These are phyloP conservation scores for Cenchrus fungigraminus DNA, from an alignment of 176 grass and related monocot species.

Conservation along the genomic window DNA sequence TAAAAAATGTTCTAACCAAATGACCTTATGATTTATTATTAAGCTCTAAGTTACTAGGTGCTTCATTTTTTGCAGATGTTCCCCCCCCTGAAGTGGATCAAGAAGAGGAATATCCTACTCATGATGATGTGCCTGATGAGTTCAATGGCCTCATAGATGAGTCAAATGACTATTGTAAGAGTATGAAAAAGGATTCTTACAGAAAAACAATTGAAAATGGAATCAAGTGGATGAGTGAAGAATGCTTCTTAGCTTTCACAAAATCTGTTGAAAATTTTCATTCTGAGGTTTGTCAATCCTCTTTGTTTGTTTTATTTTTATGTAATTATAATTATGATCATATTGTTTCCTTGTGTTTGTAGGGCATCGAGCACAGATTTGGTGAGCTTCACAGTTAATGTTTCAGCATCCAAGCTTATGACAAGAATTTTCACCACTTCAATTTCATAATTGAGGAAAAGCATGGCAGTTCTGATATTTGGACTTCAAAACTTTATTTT, in stretches of 20 bases:
- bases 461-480: constrained; percentile 7
- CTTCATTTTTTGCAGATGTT: not conserved
- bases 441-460: constrained; percentile 19
- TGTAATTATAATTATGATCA: not conserved
- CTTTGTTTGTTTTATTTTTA: not conserved
- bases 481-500: constrained; percentile 15
- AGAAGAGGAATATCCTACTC: not conserved
- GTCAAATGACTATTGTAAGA: not conserved
- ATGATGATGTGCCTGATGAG: not conserved
- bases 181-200: not conserved
- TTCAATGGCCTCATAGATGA: not conserved
- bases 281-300: not conserved
- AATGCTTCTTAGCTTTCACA: constrained; percentile 2
- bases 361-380: not conserved
- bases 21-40: not conserved
- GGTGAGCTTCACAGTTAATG: not conserved
- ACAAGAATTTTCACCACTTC: constrained; percentile 9
- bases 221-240: constrained; percentile 11
- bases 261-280: not conserved
- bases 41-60: not conserved
- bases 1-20: no score
- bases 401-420: not conserved
- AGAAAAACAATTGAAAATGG: not conserved
- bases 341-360: constrained; percentile 6
- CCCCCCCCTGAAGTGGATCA: not conserved